Evolutionary conservation across 495 filamentous ascomycete genomes (phyloP).

Genomic region (Hypomontagnella submonticulosa): DNA sequence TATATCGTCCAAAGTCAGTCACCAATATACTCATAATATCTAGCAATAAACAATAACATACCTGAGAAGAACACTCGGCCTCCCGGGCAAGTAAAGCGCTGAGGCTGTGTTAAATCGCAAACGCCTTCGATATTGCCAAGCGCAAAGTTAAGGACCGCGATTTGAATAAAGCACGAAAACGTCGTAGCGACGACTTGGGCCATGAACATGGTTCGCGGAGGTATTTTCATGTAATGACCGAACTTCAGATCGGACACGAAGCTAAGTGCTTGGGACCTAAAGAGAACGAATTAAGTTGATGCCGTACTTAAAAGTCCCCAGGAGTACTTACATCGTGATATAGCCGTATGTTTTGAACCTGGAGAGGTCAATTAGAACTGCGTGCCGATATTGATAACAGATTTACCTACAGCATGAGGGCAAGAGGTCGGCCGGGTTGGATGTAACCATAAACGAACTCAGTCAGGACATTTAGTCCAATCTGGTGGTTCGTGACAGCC

Average conservation of each 20-base stretch:
- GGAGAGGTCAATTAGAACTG: not conserved
- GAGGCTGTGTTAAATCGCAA: conserved; percentile 68
- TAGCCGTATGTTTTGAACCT: conserved; percentile 81
- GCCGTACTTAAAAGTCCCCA: not conserved
- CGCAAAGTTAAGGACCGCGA: conserved; percentile 72
- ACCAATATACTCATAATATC: not conserved
- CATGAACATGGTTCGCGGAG: conserved; percentile 72
- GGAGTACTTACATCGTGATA: conserved; percentile 66
- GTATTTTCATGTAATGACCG: conserved; percentile 80
- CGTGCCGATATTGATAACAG: not conserved
- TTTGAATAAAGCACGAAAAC: conserved; percentile 73
- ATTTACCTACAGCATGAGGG: conserved; percentile 67
- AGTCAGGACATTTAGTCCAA: conserved; percentile 74
- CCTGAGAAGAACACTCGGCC: conserved; percentile 74
- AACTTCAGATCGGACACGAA: conserved; percentile 67
- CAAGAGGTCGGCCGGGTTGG: conserved; percentile 71
- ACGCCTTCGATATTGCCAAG: conserved; percentile 69
- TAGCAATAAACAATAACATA: conserved; percentile 30
- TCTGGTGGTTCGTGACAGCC: conserved; percentile 74
- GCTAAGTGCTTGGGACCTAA: conserved; percentile 61
- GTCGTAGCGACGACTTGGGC: conserved; percentile 75
- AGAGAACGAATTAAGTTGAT: conserved; percentile 6
- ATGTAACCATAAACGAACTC: conserved; percentile 80
- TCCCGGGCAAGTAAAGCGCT: conserved; percentile 75
- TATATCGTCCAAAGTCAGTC: not conserved